phyloP scores from a whole-genome alignment of 2,329 filamentous ascomycete species.

The Paecilomyces dactylethromorphus region DNA sequence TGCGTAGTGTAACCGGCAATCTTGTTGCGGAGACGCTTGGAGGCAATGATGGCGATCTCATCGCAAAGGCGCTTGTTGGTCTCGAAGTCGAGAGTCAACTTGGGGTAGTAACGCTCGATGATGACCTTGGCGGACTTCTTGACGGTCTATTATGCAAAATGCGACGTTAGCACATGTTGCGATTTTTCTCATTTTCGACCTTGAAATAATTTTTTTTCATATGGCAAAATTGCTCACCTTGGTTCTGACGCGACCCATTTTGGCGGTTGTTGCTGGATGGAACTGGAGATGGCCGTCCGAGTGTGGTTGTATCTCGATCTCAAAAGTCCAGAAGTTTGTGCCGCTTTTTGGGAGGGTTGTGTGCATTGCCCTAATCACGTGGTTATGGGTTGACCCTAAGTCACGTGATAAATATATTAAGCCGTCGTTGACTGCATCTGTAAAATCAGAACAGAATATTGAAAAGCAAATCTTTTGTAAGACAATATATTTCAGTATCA shows the following conservation, averaged over 20 bases:
- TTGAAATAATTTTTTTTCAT: not conserved
- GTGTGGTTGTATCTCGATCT: not conserved
- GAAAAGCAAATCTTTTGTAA: not conserved
- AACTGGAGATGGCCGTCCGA: slow-evolving; percentile 1
- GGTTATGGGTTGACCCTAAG: slow-evolving; percentile 3
- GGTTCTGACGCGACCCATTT: slow-evolving; percentile 45
- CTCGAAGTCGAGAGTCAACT: slow-evolving; percentile 99
- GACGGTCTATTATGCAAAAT: slow-evolving; percentile 48
- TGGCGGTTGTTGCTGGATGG: slow-evolving; percentile 29
- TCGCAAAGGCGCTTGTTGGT: slow-evolving; percentile 99
- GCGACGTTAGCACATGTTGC: slow-evolving; percentile 3
- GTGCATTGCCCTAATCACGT: slow-evolving; percentile 4
- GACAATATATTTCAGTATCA: not conserved
- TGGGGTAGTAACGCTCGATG: slow-evolving; percentile 97
- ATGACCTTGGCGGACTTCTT: slow-evolving; percentile 97
- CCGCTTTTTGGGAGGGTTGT: slow-evolving; percentile 5
- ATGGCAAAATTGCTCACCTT: slow-evolving; percentile 24
- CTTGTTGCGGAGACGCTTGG: slow-evolving; percentile 99
- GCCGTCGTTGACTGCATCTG: not conserved
- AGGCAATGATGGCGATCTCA: slow-evolving; percentile 99
- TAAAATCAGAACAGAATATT: not conserved
- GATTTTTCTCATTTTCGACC: not conserved
- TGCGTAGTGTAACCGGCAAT: slow-evolving; percentile 98
- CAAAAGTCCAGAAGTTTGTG: not conserved
- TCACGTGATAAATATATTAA: slow-evolving; percentile 8